Evolutionary conservation across 331 rosid genomes (phyloP).

Genomic region (Ulmus americana): DNA sequence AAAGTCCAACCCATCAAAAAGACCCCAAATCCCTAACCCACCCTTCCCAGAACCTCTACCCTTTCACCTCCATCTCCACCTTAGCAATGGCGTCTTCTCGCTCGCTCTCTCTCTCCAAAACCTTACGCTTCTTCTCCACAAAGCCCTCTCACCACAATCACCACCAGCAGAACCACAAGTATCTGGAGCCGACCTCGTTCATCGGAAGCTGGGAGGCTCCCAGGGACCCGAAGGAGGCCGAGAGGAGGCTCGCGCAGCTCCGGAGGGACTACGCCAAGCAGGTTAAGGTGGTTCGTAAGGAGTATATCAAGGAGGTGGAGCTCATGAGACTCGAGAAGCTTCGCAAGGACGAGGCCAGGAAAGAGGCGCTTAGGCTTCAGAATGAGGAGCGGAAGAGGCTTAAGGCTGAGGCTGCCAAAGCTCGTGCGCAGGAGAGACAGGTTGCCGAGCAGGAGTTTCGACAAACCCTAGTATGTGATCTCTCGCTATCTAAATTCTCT

Average conservation of each 20-base stretch:
- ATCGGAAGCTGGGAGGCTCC: constrained; percentile 70
- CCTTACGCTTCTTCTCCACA: constrained; percentile 38
- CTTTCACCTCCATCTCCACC: not conserved
- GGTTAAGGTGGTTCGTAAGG: constrained; percentile 64
- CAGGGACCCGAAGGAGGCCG: constrained; percentile 63
- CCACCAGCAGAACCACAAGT: constrained; percentile 50
- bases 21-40: no score
- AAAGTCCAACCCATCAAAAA: no score
- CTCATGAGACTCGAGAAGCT: constrained; percentile 57
- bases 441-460: constrained; percentile 59
- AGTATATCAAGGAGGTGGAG: constrained; percentile 62
- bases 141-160: constrained; percentile 47
- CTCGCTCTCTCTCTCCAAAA: constrained; percentile 17
- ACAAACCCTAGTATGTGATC: constrained; percentile 55
- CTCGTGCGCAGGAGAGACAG: constrained; percentile 67
- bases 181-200: constrained; percentile 37
- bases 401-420: constrained; percentile 67
- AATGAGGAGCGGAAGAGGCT: constrained; percentile 72
- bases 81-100: constrained; percentile 31
- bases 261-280: constrained; percentile 77
- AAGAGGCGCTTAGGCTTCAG: constrained; percentile 58
- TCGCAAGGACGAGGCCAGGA: constrained; percentile 61
- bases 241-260: constrained; percentile 55
- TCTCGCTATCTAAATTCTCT: not conserved
- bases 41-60: no score